A percentile compares a stretch with the other conserved stretches of the same genome.
These are phyloP conservation scores for Coix lacrymajobi DNA, from an alignment of 176 grass and related monocot genomes.

Conservation along the genomic window DNA sequence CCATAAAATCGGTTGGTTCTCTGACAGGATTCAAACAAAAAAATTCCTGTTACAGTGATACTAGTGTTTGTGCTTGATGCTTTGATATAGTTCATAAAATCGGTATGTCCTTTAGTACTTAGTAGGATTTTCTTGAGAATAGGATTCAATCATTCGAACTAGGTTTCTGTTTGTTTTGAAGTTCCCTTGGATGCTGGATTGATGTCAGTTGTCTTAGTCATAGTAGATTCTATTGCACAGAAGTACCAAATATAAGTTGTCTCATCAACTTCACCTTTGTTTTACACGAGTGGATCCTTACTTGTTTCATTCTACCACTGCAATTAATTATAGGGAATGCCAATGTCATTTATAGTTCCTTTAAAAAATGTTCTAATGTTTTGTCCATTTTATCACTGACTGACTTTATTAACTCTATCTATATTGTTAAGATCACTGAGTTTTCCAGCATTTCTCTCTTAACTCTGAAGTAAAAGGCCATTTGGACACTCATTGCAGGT, in stretches of 20 bases:
- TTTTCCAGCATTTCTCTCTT: neutral
- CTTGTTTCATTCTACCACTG: neutral
- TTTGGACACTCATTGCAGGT: conserved; percentile 17
- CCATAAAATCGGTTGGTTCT: neutral
- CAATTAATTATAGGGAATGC: neutral
- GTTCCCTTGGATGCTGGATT: neutral
- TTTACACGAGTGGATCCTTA: neutral
- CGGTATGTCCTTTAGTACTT: neutral
- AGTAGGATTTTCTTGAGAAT: neutral
- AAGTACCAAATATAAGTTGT: neutral
- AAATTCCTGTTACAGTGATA: neutral
- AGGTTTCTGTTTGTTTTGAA: neutral
- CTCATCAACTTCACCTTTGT: neutral
- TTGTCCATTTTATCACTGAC: neutral
- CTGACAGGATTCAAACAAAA: neutral
- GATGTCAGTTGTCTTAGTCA: neutral
- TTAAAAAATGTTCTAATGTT: neutral
- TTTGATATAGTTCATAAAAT: neutral
- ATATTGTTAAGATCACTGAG: neutral
- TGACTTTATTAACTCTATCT: neutral
- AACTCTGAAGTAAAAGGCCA: neutral
- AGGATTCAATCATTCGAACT: neutral
- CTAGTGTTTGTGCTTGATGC: neutral
- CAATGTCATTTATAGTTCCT: neutral
- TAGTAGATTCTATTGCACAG: neutral